Base-by-base conservation (phyloP, 2,329 filamentous ascomycete species). In the Cercospora sp. region DNA sequence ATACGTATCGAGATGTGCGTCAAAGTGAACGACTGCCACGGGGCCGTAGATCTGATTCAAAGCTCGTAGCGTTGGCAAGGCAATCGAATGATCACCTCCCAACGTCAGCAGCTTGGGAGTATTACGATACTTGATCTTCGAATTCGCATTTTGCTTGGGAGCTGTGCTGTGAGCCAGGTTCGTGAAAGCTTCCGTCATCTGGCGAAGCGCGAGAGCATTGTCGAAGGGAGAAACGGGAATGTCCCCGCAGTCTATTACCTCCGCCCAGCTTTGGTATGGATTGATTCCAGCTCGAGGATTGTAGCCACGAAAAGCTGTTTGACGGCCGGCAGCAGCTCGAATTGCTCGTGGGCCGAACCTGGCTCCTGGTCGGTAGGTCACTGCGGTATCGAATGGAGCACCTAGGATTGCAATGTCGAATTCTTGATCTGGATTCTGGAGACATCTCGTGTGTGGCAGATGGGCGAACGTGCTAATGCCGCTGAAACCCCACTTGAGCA, bases 331-430 rank as follows among this genome's bases (percentile, higher is more conserved):
- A 48, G 92, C 93, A 45, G 91, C 89, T 65, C 94, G 90, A 75
- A 97, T 97, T 51, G 92, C 92, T 55, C 92, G 88, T 36, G 94
- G 94, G 0, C 94, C 94, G 77, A 97, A 97, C 8, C 94, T 88
- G 51, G 83, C 83, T 33, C 80, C 80, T 20, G 80, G 80, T 28
- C 80, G 72, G 67, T 85, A 85, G 62, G 78, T 80, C 0, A 84
- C 82, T 26, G 82, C 80, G 2, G 83, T 84, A 69, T 85, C 83
- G 69, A 84, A 84, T 0, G 83, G 83, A 3, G 80, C 83, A 2
- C 83, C 83, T 3, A 85, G 76, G 48, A 85, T 81, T 9, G 79
- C 83, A 64, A 85, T 83, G 66, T 85, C 83, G 68, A 80, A 84
- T 59, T 75, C 72, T 13, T 70, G 70, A n/a, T 77, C 75, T 8